Evolutionary conservation across 176 grass and related monocot species (phyloP), one percentile per base, ranked within the genome.

Genomic region (Carex littledalei): DNA sequence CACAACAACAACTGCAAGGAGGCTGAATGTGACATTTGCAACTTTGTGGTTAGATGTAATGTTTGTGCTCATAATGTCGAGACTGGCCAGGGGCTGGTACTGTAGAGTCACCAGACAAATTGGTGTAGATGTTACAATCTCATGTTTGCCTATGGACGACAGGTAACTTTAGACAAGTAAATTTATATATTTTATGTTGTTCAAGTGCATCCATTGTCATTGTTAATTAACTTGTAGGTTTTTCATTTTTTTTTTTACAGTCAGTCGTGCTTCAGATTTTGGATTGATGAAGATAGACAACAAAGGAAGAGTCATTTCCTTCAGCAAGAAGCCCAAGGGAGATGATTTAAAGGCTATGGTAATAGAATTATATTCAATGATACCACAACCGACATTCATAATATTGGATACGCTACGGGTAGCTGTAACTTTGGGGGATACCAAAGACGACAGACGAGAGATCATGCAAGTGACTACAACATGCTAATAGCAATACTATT

Each of bases 221-320:
- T 26, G 21, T 56, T 15, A 59, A 61, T 31, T 80, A 20, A 79
- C 18, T 79, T 4, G 20, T 56, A 21, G 18, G 20, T 63, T 5
- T 76, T 68, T 10, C 12, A 17, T 32, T 20, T 53, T 26, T 24
- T 24, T 43, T 43, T 43, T 6, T 7, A 29, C 29, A 29, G 5
- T 6, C 41, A 43, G 6, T 7, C 0, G 93, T 58, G 93, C 95
- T 31, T 98, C 95, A 77, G 95, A 94, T 92, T 98, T 95, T 86
- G 95, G 95, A 83, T 76, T 98, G 78, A 94, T 98, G 89, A 98
- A 95, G 80, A 95, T 92, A 88, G 90, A 98, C 1, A 68, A 84
- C 54, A 92, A 85, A 26, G 91, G 93, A 87, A 89, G 85, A 86
- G 85, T 98, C 11, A 62, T 95, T 76, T 94, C 93, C 50, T 34